A percentile compares a stretch with the other conserved stretches of the same genome.
These are phyloP conservation scores for Cryptosporidium ryanae DNA, from an alignment of 169 alveolate genomes.

Conservation along the genomic window DNA sequence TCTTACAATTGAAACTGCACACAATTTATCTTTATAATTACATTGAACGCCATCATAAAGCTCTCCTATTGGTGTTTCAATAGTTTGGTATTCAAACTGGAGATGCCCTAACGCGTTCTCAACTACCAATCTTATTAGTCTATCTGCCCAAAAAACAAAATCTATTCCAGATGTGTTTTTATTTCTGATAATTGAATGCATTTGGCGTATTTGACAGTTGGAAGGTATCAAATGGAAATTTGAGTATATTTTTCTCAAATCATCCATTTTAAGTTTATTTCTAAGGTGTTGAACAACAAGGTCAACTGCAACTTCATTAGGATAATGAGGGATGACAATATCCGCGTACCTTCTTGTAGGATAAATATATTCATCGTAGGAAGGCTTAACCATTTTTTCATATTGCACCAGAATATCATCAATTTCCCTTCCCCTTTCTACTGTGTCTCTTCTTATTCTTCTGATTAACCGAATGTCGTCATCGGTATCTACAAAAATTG, in stretches of 20 bases:
- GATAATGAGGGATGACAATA: slow-evolving; percentile 80
- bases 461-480: slow-evolving; percentile 85
- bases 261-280: slow-evolving; percentile 59
- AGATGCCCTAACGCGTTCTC: slow-evolving; percentile 74
- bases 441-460: slow-evolving; percentile 78
- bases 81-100: slow-evolving; percentile 53
- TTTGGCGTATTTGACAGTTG: slow-evolving; percentile 73
- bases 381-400: slow-evolving; percentile 81
- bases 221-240: slow-evolving; percentile 66
- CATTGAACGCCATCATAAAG: slow-evolving; percentile 58
- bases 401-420: slow-evolving; percentile 78
- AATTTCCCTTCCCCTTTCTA: slow-evolving; percentile 81
- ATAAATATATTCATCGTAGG: slow-evolving; percentile 83
- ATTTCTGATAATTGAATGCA: slow-evolving; percentile 74
- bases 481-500: slow-evolving; percentile 86
- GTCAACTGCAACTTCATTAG: slow-evolving; percentile 77
- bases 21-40: slow-evolving; percentile 53
- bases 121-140: slow-evolving; percentile 73
- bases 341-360: slow-evolving; percentile 86
- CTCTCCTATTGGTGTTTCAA: slow-evolving; percentile 75
- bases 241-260: slow-evolving; percentile 66
- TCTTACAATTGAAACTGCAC: slow-evolving; percentile 74
- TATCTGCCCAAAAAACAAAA: slow-evolving; percentile 75
- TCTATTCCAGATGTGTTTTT: slow-evolving; percentile 55
- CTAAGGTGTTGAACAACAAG: slow-evolving; percentile 76